Evolutionary conservation across 2,329 filamentous ascomycete genomes (phyloP), one percentile per base, ranked within the genome.

Genomic region (Aureobasidium sp.): DNA sequence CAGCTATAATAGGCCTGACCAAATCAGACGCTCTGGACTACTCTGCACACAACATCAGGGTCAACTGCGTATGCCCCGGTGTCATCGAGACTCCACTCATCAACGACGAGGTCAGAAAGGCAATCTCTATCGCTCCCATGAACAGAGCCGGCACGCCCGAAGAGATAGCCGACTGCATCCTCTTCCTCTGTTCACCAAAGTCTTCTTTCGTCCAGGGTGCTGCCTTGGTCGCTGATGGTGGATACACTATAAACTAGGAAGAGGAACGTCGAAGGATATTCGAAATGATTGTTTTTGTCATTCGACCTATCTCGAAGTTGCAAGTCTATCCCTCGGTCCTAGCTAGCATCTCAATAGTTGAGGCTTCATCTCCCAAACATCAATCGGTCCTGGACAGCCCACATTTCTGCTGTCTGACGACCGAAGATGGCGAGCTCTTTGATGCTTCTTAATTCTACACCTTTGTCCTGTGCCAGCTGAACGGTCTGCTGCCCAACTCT

Each of bases 1-100:
- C 76, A 4, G 78, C 76, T 0, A 72, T 79, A 0, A 74, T 78
- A 8, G 72, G 72, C 38, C 68, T 79, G 69, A 79, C 78, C 3
- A 75, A 72, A 61, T 74, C 72, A 53, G 77, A 79, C 69, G 77
- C 77, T n/a, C 75, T 79, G 40, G 75, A 79, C 64, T 79, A 78
- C 63, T 72, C 75, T 3, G 71, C 75, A 37, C 67, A 78, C 38
- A 73, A 74, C 37, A 78, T 80, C 60, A 65, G 77, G 3, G 55
- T 79, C 46, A 79, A 79, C 58, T 77, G 73, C 55, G 74, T 79
- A 15, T 79, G 76, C 60, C 77, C 76, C 2, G 77, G 77, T 19
- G 68, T 78, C 1, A 77, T 76, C n/a, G 73, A 73, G n/a, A 78
- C 76, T 0, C 74, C 75, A 9, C 75, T 78, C 72, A 77, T 75